Percentiles rank a stretch among this genome's conserved stretches.
phyloP scores from a whole-genome alignment of 345 rosid genomes.

The Salix udensis region DNA sequence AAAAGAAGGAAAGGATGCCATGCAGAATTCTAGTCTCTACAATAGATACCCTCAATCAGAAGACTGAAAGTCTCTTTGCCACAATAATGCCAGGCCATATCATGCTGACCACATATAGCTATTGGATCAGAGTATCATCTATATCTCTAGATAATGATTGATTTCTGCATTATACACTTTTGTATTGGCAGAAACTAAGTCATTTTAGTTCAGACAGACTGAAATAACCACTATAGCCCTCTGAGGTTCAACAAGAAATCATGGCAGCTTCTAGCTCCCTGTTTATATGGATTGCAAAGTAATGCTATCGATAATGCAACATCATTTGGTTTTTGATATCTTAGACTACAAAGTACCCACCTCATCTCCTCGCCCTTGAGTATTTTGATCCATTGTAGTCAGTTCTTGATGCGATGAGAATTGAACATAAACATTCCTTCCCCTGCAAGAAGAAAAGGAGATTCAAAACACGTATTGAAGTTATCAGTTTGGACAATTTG shows the following conservation, averaged over 20 bases:
- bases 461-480: not conserved
- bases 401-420: conserved; percentile 99
- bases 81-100: not conserved
- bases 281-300: not conserved
- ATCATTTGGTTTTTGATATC: conserved; percentile 1
- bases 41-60: not conserved
- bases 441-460: conserved; percentile 39
- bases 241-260: not conserved
- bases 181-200: no score
- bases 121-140: no score
- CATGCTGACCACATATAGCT: not conserved
- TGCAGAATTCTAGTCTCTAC: not conserved
- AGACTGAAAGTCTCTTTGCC: not conserved
- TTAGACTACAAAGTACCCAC: conserved; percentile 40
- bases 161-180: no score
- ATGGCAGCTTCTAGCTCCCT: not conserved
- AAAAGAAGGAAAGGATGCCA: not conserved
- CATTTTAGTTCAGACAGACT: no score
- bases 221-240: not conserved
- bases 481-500: not conserved
- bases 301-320: not conserved
- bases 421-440: conserved; percentile 93
- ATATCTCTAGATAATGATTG: no score
- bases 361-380: conserved; percentile 96
- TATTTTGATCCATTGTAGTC: conserved; percentile 86